These are phyloP conservation scores for Antrodiella citrinella DNA, from an alignment of 768 basidiomycete genomes.

Conservation along the genomic window DNA sequence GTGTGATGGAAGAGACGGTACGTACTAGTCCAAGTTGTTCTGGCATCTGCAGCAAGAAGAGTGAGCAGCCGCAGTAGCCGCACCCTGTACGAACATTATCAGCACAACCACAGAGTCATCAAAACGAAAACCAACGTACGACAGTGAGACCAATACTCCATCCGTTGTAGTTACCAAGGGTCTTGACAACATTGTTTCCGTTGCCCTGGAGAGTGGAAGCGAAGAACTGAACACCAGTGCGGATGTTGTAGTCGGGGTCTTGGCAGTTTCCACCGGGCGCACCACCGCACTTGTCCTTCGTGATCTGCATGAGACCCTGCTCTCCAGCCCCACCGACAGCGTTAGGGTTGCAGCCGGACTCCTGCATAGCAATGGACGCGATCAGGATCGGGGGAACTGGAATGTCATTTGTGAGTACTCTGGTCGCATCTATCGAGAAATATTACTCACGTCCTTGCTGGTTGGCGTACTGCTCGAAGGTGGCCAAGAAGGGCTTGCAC, in stretches of 20 bases:
- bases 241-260: conserved; percentile 58
- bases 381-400: conserved; percentile 68
- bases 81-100: too few relatives aligned
- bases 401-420: background rate
- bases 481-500: conserved; percentile 40
- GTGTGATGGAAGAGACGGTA: too few relatives aligned
- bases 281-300: conserved; percentile 63
- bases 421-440: background rate
- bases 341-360: conserved; percentile 61
- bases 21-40: conserved; percentile 84
- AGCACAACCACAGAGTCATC: too few relatives aligned
- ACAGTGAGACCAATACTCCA: conserved; percentile 54
- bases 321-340: conserved; percentile 72
- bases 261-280: conserved; percentile 38
- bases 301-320: conserved; percentile 84
- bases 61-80: conserved; percentile 51
- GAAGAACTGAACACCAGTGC: conserved; percentile 57
- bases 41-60: conserved; percentile 60
- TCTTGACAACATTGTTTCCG: conserved; percentile 44
- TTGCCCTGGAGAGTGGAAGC: conserved; percentile 37
- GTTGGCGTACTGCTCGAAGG: conserved; percentile 56
- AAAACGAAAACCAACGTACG: conserved; percentile 31
- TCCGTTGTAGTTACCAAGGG: conserved; percentile 73
- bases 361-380: conserved; percentile 87
- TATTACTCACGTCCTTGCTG: conserved; percentile 33